Evolutionary conservation across 2,329 filamentous ascomycete species (phyloP).

Genomic region (Blumeria graminis): DNA sequence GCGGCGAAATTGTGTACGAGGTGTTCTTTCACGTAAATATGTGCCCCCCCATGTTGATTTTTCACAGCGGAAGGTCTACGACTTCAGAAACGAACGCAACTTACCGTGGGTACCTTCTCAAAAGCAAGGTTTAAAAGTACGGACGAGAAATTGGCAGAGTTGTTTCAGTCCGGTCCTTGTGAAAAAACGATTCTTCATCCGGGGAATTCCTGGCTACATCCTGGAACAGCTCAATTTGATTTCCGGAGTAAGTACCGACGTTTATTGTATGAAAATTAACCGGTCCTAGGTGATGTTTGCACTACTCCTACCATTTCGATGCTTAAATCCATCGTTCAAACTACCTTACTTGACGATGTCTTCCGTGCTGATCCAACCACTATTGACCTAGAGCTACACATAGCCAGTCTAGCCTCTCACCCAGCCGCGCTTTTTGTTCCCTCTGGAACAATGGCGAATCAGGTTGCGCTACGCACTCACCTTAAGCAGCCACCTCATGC

Average conservation of each 20-base stretch:
- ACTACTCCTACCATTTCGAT: conserved; percentile 61
- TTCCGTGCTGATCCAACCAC: conserved; percentile 62
- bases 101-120: no score
- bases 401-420: conserved; percentile 51
- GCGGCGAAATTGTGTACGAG: no score
- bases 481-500: conserved; percentile 58
- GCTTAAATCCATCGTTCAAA: conserved; percentile 53
- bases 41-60: no score
- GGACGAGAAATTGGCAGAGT: no score
- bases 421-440: conserved; percentile 59
- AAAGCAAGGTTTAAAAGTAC: no score
- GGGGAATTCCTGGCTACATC: conserved; percentile 12
- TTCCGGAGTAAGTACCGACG: conserved; percentile 12
- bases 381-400: conserved; percentile 45
- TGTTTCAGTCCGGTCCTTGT: no score
- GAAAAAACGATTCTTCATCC: no score
- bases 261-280: not conserved
- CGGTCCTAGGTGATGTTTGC: conserved; percentile 33
- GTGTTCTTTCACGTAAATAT: no score
- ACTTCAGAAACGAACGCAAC: no score
- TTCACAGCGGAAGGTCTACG: no score
- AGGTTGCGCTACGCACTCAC: conserved; percentile 56
- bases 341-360: conserved; percentile 64
- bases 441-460: conserved; percentile 88
- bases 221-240: conserved; percentile 15